These are phyloP conservation scores for Nyctanthes arbortristis DNA, from an alignment of 257 asterid species.

Conservation along the genomic window DNA sequence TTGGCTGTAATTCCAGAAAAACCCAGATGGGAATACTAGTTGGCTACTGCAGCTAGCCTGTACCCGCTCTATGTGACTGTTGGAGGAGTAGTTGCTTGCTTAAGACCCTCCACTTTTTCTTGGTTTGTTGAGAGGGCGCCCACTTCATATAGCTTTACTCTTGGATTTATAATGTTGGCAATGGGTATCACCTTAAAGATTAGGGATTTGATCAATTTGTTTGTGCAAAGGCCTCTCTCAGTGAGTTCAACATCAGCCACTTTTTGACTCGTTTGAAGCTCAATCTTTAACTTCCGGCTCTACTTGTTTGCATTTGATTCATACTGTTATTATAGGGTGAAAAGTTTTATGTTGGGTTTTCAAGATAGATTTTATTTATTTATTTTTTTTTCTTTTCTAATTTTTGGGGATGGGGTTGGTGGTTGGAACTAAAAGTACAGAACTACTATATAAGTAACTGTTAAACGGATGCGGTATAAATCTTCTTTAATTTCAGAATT, in stretches of 20 bases:
- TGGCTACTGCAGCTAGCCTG: slow-evolving; percentile 67
- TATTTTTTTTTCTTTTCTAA: too few relatives aligned
- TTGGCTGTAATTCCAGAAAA: slow-evolving; percentile 30
- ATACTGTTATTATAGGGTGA: too few relatives aligned
- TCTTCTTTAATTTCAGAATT: too few relatives aligned
- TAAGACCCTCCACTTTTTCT: slow-evolving; percentile 66
- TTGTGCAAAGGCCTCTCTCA: slow-evolving; percentile 57
- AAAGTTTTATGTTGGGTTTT: not conserved
- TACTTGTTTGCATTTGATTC: not conserved
- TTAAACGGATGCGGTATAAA: not conserved
- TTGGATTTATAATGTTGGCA: slow-evolving; percentile 80
- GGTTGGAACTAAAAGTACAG: too few relatives aligned
- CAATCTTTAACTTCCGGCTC: not conserved
- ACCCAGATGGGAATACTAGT: slow-evolving; percentile 61
- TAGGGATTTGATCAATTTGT: slow-evolving; percentile 61
- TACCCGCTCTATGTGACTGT: slow-evolving; percentile 79
- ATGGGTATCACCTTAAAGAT: slow-evolving; percentile 93
- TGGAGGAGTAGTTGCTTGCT: slow-evolving; percentile 70
- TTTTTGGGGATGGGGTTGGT: too few relatives aligned
- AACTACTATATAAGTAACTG: not conserved
- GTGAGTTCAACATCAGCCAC: slow-evolving; percentile 43
- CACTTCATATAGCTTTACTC: slow-evolving; percentile 66
- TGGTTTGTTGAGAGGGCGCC: slow-evolving; percentile 80
- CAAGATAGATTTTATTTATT: not conserved
- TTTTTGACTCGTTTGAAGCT: not conserved